A percentile compares a stretch with the other conserved stretches of the same genome.
Conservation (phyloP, 495 filamentous ascomycete species). For the Saxispiralis lemnorum region DNA sequence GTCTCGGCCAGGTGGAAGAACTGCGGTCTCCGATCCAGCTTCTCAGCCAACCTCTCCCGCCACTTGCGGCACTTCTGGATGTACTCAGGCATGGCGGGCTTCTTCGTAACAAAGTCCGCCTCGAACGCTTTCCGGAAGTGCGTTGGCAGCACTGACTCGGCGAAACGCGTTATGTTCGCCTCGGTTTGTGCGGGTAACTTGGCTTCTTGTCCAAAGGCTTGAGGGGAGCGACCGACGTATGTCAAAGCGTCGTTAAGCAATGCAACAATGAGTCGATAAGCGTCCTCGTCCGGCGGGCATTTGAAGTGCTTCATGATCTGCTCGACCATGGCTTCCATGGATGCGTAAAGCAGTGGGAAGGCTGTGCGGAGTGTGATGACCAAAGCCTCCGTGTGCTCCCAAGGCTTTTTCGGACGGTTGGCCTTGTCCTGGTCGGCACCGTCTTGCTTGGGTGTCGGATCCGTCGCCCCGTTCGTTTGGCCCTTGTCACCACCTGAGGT, state of each 20-base stretch:
- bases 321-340: slow-evolving; percentile 99
- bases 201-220: slow-evolving; percentile 71
- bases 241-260: slow-evolving; percentile 81
- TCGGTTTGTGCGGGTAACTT: slow-evolving; percentile 82
- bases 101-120: slow-evolving; percentile 78
- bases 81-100: slow-evolving; percentile 92
- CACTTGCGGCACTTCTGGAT: slow-evolving; percentile 91
- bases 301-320: slow-evolving; percentile 98
- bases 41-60: slow-evolving; percentile 96
- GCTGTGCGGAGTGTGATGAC: slow-evolving; percentile 86
- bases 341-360: slow-evolving; percentile 84
- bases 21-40: slow-evolving; percentile 67
- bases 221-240: slow-evolving; percentile 73
- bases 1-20: slow-evolving; percentile 57
- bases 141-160: slow-evolving; percentile 80
- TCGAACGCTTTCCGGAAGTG: slow-evolving; percentile 93
- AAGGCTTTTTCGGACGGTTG: slow-evolving; percentile 52
- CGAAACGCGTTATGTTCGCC: slow-evolving; percentile 87
- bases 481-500: slow-evolving; percentile 19
- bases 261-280: slow-evolving; percentile 91
- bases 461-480: slow-evolving; percentile 9
- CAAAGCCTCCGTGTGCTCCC: slow-evolving; percentile 93
- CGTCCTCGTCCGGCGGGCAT: slow-evolving; percentile 93
- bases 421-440: slow-evolving; percentile 18
- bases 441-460: slow-evolving; percentile 21